phyloP scores from a whole-genome alignment of 2,329 filamentous ascomycete species.

The Xylaria arbuscula region DNA sequence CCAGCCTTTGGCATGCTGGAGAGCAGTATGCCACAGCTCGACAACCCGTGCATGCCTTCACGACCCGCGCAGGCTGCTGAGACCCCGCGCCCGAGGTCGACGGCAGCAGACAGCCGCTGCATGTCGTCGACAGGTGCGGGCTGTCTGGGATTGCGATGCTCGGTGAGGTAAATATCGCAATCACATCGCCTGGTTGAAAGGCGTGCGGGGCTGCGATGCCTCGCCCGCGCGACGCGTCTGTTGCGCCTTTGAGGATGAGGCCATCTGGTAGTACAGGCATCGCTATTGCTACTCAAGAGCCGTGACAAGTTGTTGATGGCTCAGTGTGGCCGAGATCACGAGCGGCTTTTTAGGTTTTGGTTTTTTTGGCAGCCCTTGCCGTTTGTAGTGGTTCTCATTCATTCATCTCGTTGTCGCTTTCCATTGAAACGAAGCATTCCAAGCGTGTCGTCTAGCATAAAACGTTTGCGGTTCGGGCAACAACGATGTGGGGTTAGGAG shows the following conservation, averaged over 20 bases:
- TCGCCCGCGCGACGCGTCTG: conserved; percentile 54
- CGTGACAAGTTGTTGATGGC: no score
- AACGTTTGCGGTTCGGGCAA: not conserved
- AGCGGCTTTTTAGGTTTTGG: not conserved
- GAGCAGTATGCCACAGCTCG: conserved; percentile 66
- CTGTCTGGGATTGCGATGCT: conserved; percentile 62
- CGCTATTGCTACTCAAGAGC: not conserved
- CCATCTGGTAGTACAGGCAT: conserved; percentile 30
- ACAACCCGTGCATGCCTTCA: conserved; percentile 64
- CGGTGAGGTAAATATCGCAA: conserved; percentile 58
- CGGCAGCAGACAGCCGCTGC: conserved; percentile 61
- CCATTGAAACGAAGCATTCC: conserved; percentile 12
- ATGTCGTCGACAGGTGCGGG: conserved; percentile 56
- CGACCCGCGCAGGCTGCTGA: conserved; percentile 29
- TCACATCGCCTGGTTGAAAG: conserved; percentile 58
- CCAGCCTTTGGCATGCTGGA: conserved; percentile 62
- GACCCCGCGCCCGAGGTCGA: conserved; percentile 38
- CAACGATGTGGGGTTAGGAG: conserved; percentile 14
- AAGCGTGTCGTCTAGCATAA: not conserved
- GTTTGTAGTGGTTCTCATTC: not conserved
- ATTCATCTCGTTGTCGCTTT: conserved; percentile 17
- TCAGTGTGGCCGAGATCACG: not conserved
- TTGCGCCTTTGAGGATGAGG: conserved; percentile 22
- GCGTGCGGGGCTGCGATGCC: conserved; percentile 57
- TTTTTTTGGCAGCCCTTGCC: conserved; percentile 19